Conservation (phyloP, 768 basidiomycete genomes). For the Naganishia onofrii region DNA sequence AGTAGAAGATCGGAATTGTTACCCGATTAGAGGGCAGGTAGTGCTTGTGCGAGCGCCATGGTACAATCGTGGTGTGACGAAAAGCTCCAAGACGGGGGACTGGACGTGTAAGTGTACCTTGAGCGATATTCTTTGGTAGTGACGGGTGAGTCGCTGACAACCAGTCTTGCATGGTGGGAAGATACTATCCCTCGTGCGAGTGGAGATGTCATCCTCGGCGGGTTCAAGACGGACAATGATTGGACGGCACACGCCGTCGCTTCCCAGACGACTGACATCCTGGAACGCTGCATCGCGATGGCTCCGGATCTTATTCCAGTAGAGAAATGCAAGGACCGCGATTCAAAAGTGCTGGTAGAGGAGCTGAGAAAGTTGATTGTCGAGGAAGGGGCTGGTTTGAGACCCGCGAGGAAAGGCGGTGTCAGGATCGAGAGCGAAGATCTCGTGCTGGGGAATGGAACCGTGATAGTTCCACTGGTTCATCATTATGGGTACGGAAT, state of each 20-base stretch:
- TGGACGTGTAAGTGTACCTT: conserved; percentile 24
- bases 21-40: conserved; percentile 51
- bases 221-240: conserved; percentile 49
- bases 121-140: neutral
- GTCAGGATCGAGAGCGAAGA: conserved; percentile 32
- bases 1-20: conserved; percentile 43
- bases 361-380: conserved; percentile 30
- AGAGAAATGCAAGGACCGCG: neutral
- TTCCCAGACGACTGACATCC: conserved; percentile 36
- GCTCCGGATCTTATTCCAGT: conserved; percentile 41
- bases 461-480: conserved; percentile 33
- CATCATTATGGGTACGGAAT: conserved; percentile 49
- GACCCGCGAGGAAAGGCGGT: conserved; percentile 48
- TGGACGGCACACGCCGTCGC: conserved; percentile 37
- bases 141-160: neutral
- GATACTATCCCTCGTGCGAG: conserved; percentile 50
- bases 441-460: neutral
- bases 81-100: conserved; percentile 22
- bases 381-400: conserved; percentile 39
- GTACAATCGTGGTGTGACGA: conserved; percentile 47
- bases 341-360: conserved; percentile 9
- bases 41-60: conserved; percentile 45
- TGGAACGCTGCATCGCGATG: conserved; percentile 45
- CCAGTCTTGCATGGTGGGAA: neutral
- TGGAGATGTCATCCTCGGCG: conserved; percentile 52